Base-by-base conservation (phyloP, 2,329 filamentous ascomycete genomes). In the Colletotrichum incanum region DNA sequence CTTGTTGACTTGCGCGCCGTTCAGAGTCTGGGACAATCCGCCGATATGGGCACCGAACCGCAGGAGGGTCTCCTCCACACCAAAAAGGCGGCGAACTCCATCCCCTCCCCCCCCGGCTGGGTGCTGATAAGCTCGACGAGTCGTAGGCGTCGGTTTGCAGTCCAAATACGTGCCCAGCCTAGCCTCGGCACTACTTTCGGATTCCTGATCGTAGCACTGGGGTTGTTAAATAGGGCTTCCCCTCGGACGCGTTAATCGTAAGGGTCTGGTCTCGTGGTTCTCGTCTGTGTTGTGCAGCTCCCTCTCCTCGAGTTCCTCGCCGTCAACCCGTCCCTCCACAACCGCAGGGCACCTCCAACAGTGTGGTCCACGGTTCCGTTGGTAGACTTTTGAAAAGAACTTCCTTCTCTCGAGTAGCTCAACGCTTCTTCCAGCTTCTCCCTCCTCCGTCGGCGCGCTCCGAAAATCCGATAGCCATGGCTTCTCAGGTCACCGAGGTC, bases 41-140 rank as follows among this genome's bases (percentile, higher is more conserved):
- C 69, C 69, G 66, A 69, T 43, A 64, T 69, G 59, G 69, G 54
- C 69, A 60, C 65, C 66, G 52, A 72, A 55, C 69, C 59, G 56
- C 59, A 64, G 50, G 65, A 72, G 60, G 65, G 65, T 47, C 54
- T 59, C 70, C 70, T 72, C 65, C 60, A 70, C 60, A 72, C 70
- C 43, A 54, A 43, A 61, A 71, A 34, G 56, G 58, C 49, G 68
- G 64, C 64, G 49, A 71, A 56, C 68, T 67, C 64, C 65, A 61
- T 26, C 39, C 26, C n/a, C 47, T 37, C 58, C 18, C 34, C 37
- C 56, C 65, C 31, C 47, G 6, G 56, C 56, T 37, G 65, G 66
- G 64, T 71, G 67, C 73, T 74, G 72, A 74, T 75, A 75, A 75
- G 74, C 69, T 66, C 47, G 62, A 73, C 62, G 56, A 58, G 60